Conservation (phyloP, 2,329 filamentous ascomycete species). For the Fusarium hainanense region DNA sequence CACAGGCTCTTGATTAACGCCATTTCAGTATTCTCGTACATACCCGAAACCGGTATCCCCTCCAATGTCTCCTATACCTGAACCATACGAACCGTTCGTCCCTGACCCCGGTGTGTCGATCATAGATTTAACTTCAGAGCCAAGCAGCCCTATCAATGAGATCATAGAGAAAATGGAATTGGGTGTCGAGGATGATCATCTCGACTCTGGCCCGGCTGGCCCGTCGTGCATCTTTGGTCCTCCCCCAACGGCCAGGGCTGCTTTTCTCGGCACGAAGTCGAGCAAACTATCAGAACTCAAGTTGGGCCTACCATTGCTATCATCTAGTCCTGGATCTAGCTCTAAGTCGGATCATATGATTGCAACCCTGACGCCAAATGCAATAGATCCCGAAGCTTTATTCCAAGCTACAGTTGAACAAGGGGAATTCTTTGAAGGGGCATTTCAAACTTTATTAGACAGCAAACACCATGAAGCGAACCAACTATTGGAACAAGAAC, state of each 20-base stretch:
- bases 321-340: constrained; percentile 24
- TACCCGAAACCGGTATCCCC: constrained; percentile 41
- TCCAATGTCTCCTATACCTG: constrained; percentile 46
- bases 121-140: constrained; percentile 49
- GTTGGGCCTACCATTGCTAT: constrained; percentile 42
- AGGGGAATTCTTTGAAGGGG: constrained; percentile 39
- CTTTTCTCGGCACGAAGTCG: neutral
- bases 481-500: constrained; percentile 46
- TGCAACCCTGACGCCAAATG: neutral
- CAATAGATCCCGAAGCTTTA: neutral
- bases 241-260: constrained; percentile 1
- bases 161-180: constrained; percentile 15
- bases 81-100: constrained; percentile 31
- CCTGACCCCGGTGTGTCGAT: constrained; percentile 29
- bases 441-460: constrained; percentile 39
- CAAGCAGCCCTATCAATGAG: constrained; percentile 40
- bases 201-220: constrained; percentile 38
- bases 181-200: constrained; percentile 1
- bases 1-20: neutral
- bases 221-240: constrained; percentile 30
- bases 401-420: neutral
- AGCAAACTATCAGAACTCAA: constrained; percentile 17
- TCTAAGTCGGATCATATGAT: neutral
- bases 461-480: constrained; percentile 16
- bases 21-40: neutral